Evolutionary conservation across 192 early-diverging fungal species (phyloP), one percentile per base, ranked within the genome.

Genomic region (Phlyctochytrium bullatum): DNA sequence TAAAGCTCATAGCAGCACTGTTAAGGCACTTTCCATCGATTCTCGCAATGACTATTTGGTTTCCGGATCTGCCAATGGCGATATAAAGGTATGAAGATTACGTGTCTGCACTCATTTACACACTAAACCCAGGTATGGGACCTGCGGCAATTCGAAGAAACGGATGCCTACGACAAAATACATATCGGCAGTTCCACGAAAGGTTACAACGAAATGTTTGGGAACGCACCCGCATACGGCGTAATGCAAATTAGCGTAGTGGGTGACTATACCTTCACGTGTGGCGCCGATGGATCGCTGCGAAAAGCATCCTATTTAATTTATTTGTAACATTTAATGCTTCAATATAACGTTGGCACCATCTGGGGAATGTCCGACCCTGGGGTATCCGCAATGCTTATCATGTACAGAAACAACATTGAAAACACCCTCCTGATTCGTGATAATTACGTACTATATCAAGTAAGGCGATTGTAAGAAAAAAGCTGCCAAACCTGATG

Each of bases 51-150:
- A 83, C 29, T 59, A 67, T 14, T 72, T 92, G 25, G 76, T 90
- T 33, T 89, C 88, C 27, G 89, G 90, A 25, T 88, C 89, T 0
- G 75, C 76, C 25, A 87, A 88, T 35, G 90, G 89, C 0, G 87
- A 89, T 52, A 73, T 89, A 40, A 88, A 88, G 78, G 85, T 82
- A 68, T n/a, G n/a, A n/a, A n/a, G n/a, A n/a, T n/a, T 74, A 47
- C 14, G 51, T 27, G 31, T 31, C 28, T 16, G 56, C 16, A 0
- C 52, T 64, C 12, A 36, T 14, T 0, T 0, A 25, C 29, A 6
- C 35, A 10, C 29, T 62, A 16, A 20, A 16, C 34, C 25, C 29
- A 72, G 71, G 12, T 72, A 12, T 73, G 72, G 72, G 66, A 68
- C 53, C 59, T 73, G 24, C 40, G 50, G 24, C 61, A 64, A 12